Percentiles rank a stretch among this genome's conserved stretches.
phyloP scores from a whole-genome alignment of 78 protist genomes.

The Guillardia theta region DNA sequence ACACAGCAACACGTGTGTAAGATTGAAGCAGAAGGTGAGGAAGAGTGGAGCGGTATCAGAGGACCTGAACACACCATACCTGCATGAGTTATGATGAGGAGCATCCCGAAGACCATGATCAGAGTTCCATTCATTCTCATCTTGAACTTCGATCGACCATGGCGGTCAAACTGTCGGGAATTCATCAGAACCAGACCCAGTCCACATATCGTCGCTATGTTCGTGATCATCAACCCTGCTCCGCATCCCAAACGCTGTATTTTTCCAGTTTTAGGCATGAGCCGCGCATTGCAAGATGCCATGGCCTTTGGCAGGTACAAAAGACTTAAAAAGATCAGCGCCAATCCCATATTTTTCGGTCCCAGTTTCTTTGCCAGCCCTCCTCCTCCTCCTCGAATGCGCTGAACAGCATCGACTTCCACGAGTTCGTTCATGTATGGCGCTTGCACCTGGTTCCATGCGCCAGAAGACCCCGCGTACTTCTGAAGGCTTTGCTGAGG shows the following conservation, averaged over 20 bases:
- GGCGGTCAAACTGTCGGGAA: background rate
- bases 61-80: background rate
- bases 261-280: background rate
- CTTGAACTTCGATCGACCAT: slow-evolving; percentile 27
- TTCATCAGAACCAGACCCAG: background rate
- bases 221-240: background rate
- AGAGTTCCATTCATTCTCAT: background rate
- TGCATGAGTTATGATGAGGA: background rate
- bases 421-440: background rate
- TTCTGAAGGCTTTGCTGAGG: background rate
- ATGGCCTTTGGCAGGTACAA: background rate
- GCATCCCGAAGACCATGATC: background rate
- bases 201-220: background rate
- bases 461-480: too few relatives aligned
- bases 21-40: background rate
- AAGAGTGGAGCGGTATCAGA: background rate
- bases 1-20: too few relatives aligned
- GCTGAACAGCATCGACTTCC: background rate
- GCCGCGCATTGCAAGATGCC: background rate
- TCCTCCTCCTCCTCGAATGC: background rate
- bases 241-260: background rate
- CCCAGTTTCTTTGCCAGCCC: background rate
- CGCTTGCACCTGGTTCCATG: background rate
- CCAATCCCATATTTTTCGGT: background rate
- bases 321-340: background rate